Evolutionary conservation across 169 alveolate genomes (phyloP), one percentile per base, ranked within the genome.

Genomic region (Cryptosporidium andersoni): DNA sequence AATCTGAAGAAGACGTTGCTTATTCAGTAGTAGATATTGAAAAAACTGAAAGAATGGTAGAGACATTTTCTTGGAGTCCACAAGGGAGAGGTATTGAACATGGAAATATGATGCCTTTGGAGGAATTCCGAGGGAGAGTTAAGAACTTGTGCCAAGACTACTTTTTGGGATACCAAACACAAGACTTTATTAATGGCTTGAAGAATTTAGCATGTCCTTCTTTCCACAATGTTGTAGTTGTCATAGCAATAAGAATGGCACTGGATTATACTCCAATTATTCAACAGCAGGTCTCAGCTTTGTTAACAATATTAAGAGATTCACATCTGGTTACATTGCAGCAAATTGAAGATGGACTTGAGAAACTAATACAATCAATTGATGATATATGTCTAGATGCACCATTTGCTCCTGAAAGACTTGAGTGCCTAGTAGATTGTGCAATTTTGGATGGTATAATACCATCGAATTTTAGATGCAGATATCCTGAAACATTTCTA

Each of bases 51-150:
- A 74, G 85, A 16, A 58, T 74, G 85, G 85, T 74, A 3, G 85
- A 74, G 51, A 43, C 85, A 25, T 74, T 74, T 60, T 74, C 85
- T 40, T 74, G 85, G 85, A 74, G 85, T 36, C 85, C 85, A 47
- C 85, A 74, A 48, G 85, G 85, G 47, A 74, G 85, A 16, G 85
- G 85, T 45, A 37, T 55, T 25, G 85, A 74, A 47, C 16, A 37
- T 14, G 85, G 47, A 11, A 58, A 68, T 42, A 48, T 14, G 12
- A 74, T 74, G 39, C 51, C 85, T 0, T 58, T 74, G 9, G 85
- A 74, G 25, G 85, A 74, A 48, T 74, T 74, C 37, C 39, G 85
- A 58, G 62, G 55, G 25, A 39, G 85, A 42, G 45, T 74, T 40
- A 74, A 74, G 60, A 74, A 74, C 43, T 39, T 74, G 8, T 74